A percentile compares a stretch with the other conserved stretches of the same genome.
Conservation (phyloP, 345 rosid genomes). For the Aquilaria yunnanensis region DNA sequence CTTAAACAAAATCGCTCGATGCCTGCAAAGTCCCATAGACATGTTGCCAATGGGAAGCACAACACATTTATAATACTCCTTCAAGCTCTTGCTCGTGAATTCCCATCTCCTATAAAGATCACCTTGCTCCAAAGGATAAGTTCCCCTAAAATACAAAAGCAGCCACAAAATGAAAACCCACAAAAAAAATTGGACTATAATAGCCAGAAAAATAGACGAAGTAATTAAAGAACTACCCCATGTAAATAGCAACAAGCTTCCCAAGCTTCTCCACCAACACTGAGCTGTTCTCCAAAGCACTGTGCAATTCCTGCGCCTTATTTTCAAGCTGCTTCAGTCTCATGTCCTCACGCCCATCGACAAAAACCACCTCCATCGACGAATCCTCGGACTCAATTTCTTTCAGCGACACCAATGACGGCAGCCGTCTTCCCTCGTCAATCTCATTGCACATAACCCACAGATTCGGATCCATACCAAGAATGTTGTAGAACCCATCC, state of each 20-base stretch:
- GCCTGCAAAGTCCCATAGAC: constrained; percentile 74
- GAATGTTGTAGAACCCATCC: constrained; percentile 78
- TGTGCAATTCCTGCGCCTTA: constrained; percentile 70
- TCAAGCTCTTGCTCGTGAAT: constrained; percentile 53
- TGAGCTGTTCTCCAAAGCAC: constrained; percentile 53
- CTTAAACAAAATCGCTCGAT: constrained; percentile 86
- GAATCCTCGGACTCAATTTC: constrained; percentile 60
- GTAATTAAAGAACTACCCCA: constrained; percentile 46
- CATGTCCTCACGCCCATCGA: constrained; percentile 59
- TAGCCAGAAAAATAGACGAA: not conserved
- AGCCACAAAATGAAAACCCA: not conserved
- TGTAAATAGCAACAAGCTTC: constrained; percentile 66
- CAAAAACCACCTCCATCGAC: constrained; percentile 72
- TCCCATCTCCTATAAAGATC: constrained; percentile 72
- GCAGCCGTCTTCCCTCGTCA: constrained; percentile 52
- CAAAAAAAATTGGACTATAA: not conserved
- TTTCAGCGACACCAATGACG: constrained; percentile 53
- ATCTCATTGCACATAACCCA: constrained; percentile 79
- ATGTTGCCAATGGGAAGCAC: constrained; percentile 76
- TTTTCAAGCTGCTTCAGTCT: constrained; percentile 69
- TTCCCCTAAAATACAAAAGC: constrained; percentile 35
- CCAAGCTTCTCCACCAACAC: constrained; percentile 71
- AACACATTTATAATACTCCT: constrained; percentile 51
- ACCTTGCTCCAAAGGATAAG: constrained; percentile 62
- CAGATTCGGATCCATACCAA: constrained; percentile 84